phyloP scores from a whole-genome alignment of 108 stramenopile genomes.

The Heterococcus sp. region DNA sequence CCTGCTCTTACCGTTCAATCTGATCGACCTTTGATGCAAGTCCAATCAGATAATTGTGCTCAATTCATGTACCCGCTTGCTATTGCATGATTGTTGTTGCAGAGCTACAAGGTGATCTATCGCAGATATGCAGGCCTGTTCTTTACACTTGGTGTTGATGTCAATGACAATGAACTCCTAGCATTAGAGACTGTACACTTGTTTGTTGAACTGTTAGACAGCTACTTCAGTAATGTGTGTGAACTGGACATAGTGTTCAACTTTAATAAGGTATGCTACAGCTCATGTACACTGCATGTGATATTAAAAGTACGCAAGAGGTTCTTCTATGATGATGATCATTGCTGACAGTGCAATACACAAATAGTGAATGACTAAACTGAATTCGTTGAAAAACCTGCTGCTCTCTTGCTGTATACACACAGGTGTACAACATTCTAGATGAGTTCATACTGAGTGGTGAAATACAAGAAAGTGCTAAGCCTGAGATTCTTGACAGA shows the following conservation, averaged over 20 bases:
- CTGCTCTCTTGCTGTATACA: too few relatives aligned
- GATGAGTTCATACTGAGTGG: conserved; percentile 61
- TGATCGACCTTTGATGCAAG: too few relatives aligned
- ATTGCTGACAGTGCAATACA: too few relatives aligned
- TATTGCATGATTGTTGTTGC: too few relatives aligned
- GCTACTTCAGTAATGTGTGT: conserved; percentile 67
- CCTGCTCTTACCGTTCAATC: too few relatives aligned
- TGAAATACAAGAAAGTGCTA: conserved; percentile 54
- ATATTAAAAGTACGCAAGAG: too few relatives aligned
- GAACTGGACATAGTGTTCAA: conserved; percentile 97
- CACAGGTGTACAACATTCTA: conserved; percentile 59
- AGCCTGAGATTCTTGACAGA: conserved; percentile 57
- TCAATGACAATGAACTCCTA: conserved; percentile 94
- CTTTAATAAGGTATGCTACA: conserved; percentile 85
- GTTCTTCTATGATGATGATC: too few relatives aligned
- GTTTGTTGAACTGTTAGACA: conserved; percentile 95
- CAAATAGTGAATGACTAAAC: too few relatives aligned
- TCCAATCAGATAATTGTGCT: too few relatives aligned
- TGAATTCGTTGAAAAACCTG: too few relatives aligned
- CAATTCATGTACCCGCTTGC: too few relatives aligned
- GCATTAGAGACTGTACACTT: conserved; percentile 95
- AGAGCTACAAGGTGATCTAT: conserved; percentile 97
- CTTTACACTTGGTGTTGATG: conserved; percentile 96
- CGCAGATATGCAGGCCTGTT: conserved; percentile 96
- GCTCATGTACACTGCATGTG: too few relatives aligned